phyloP scores from a whole-genome alignment of 1,284 basidiomycete species.

The Earliella scabrosa region DNA sequence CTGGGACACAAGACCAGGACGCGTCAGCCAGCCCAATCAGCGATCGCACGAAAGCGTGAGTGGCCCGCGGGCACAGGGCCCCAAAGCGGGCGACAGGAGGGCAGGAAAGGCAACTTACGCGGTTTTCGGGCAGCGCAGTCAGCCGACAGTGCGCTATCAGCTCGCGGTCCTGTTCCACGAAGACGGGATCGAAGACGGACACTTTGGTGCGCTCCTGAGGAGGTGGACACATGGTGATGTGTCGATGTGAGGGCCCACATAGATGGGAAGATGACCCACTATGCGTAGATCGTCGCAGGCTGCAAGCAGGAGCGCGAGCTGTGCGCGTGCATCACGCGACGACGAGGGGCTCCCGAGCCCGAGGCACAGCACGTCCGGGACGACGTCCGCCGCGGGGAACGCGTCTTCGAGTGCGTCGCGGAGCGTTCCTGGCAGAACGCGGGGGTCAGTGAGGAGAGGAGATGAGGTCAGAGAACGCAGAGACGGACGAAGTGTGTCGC shows the following conservation, averaged over 20 bases:
- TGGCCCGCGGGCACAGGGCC: constrained; percentile 14
- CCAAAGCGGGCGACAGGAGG: constrained; percentile 3
- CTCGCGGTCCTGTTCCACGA: constrained; percentile 58
- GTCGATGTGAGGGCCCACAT: constrained; percentile 13
- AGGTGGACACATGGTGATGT: constrained; percentile 29
- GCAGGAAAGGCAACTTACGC: constrained; percentile 43
- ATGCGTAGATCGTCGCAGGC: constrained; percentile 55
- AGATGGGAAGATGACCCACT: constrained; percentile 49
- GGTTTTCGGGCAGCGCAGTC: constrained; percentile 52
- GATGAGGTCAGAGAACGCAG: constrained; percentile 38
- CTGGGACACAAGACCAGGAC: constrained; percentile 24
- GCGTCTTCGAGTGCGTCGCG: constrained; percentile 35
- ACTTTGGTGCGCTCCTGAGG: constrained; percentile 51
- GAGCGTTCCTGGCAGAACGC: constrained; percentile 37
- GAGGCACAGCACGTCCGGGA: constrained; percentile 52
- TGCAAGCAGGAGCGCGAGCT: constrained; percentile 66
- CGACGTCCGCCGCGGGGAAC: constrained; percentile 11
- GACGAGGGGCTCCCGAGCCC: constrained; percentile 70
- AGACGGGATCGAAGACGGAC: constrained; percentile 71
- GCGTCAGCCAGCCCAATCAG: constrained; percentile 8
- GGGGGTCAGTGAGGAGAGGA: constrained; percentile 13
- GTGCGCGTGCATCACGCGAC: constrained; percentile 64
- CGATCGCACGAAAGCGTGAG: constrained; percentile 7
- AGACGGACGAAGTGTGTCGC: constrained; percentile 32
- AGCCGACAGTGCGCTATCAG: constrained; percentile 57